These are phyloP conservation scores for Hippophae rhamnoides DNA, from an alignment of 306 rosid species.

Conservation along the genomic window DNA sequence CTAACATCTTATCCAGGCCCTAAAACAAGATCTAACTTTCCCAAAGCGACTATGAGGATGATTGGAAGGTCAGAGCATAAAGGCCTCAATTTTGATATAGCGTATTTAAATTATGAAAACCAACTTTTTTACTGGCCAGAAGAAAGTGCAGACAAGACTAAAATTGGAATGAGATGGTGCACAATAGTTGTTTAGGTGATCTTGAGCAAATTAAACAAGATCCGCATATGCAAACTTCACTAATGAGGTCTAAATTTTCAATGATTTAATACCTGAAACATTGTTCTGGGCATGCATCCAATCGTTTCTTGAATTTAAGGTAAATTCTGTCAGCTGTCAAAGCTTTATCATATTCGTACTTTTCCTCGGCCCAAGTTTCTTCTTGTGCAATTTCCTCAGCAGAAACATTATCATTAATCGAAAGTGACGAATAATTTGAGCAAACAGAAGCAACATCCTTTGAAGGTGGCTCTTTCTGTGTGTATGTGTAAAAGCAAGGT, in stretches of 20 bases:
- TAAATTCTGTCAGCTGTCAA: slow-evolving; percentile 72
- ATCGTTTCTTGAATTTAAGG: slow-evolving; percentile 78
- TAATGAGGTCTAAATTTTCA: background rate
- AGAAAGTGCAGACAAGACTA: no score
- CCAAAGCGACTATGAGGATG: no score
- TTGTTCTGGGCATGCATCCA: slow-evolving; percentile 75
- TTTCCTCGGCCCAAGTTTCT: slow-evolving; percentile 64
- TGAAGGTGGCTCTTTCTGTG: slow-evolving; percentile 38
- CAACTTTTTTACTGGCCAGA: no score
- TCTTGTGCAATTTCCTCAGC: slow-evolving; percentile 37
- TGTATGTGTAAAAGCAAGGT: slow-evolving; percentile 79
- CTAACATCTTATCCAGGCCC: no score
- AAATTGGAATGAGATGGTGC: no score
- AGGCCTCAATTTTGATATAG: no score
- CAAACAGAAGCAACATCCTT: slow-evolving; percentile 42
- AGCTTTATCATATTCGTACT: slow-evolving; percentile 77
- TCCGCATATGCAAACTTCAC: background rate
- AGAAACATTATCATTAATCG: slow-evolving; percentile 36
- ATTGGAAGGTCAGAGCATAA: no score
- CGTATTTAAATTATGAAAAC: no score
- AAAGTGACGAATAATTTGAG: slow-evolving; percentile 51
- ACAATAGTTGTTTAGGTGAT: no score
- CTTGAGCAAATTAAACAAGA: no score
- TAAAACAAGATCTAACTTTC: no score
- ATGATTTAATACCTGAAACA: slow-evolving; percentile 60